Evolutionary conservation across 768 basidiomycete genomes (phyloP).

Genomic region (Aureoboletus auriporus): DNA sequence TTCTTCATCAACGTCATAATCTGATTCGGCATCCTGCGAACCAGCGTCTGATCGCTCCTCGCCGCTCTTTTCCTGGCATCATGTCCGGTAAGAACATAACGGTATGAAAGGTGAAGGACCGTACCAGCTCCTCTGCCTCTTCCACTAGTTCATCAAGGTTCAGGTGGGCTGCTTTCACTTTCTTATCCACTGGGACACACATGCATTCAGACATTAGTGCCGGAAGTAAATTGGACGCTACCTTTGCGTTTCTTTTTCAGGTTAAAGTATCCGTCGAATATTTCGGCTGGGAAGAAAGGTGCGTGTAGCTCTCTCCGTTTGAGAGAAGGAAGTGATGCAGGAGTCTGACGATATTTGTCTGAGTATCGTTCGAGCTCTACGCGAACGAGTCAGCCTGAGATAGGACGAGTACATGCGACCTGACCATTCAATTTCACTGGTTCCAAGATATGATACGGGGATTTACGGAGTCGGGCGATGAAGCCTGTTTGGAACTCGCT

Average conservation of each 20-base stretch:
- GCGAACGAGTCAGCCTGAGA: slow-evolving; percentile 2
- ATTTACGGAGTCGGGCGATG: slow-evolving; percentile 58
- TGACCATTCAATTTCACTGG: slow-evolving; percentile 58
- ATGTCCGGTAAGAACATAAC: background rate
- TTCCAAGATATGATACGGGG: slow-evolving; percentile 75
- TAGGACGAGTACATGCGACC: slow-evolving; percentile 1
- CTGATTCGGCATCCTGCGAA: slow-evolving; percentile 61
- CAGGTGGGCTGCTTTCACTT: slow-evolving; percentile 37
- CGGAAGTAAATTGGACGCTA: background rate
- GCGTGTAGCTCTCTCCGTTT: slow-evolving; percentile 67
- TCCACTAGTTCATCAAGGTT: slow-evolving; percentile 69
- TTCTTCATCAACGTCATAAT: slow-evolving; percentile 87
- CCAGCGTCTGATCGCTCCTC: slow-evolving; percentile 66
- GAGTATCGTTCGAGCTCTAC: slow-evolving; percentile 77
- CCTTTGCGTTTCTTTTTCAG: slow-evolving; percentile 62
- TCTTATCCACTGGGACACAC: slow-evolving; percentile 26
- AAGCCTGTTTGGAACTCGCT: slow-evolving; percentile 67
- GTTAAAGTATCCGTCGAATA: slow-evolving; percentile 80
- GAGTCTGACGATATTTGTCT: slow-evolving; percentile 73
- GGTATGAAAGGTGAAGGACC: background rate
- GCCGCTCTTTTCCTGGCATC: slow-evolving; percentile 59
- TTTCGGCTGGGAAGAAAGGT: slow-evolving; percentile 72
- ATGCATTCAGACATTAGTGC: background rate
- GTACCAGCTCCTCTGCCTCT: slow-evolving; percentile 56
- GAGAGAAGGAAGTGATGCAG: slow-evolving; percentile 56